phyloP scores from a whole-genome alignment of 2,329 filamentous ascomycete genomes.

The Diplodia sapinea region DNA sequence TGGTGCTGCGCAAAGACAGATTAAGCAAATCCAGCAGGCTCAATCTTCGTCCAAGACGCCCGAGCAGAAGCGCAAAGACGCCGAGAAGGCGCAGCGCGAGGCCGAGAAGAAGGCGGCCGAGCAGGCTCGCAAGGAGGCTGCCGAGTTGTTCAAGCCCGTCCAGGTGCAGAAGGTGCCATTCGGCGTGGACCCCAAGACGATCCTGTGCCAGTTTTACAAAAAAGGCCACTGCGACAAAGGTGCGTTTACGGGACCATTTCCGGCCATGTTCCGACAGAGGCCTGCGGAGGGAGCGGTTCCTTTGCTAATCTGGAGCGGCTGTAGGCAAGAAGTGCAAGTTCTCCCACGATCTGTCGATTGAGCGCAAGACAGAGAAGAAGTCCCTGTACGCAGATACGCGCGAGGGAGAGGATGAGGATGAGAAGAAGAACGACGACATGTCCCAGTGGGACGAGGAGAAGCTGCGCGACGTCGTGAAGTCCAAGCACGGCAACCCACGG shows the following conservation, averaged over 20 bases:
- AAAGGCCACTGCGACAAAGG: constrained; percentile 97
- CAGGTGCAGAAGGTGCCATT: constrained; percentile 98
- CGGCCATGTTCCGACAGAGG: too few species aligned
- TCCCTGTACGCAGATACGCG: constrained; percentile 87
- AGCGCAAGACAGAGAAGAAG: constrained; percentile 91
- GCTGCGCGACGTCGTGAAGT: constrained; percentile 84
- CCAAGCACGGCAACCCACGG: constrained; percentile 95
- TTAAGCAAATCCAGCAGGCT: constrained; percentile 79
- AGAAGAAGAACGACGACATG: constrained; percentile 88
- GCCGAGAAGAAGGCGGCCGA: constrained; percentile 92
- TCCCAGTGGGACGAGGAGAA: constrained; percentile 99
- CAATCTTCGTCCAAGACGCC: constrained; percentile 76
- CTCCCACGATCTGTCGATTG: constrained; percentile 85
- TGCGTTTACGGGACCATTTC: constrained; percentile 32
- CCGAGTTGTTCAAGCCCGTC: constrained; percentile 85
- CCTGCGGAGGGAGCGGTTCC: background rate
- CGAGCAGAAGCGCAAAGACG: constrained; percentile 82
- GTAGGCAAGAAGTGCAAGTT: constrained; percentile 91
- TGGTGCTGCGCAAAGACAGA: constrained; percentile 84
- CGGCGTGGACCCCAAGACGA: constrained; percentile 96
- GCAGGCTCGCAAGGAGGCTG: constrained; percentile 77
- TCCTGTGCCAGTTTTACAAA: constrained; percentile 95
- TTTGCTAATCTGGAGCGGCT: constrained; percentile 5
- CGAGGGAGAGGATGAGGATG: constrained; percentile 70
- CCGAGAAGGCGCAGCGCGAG: constrained; percentile 69